Evolutionary conservation across 768 basidiomycete species (phyloP), one percentile per base, ranked within the genome.

Genomic region (Termitomyces sp.): DNA sequence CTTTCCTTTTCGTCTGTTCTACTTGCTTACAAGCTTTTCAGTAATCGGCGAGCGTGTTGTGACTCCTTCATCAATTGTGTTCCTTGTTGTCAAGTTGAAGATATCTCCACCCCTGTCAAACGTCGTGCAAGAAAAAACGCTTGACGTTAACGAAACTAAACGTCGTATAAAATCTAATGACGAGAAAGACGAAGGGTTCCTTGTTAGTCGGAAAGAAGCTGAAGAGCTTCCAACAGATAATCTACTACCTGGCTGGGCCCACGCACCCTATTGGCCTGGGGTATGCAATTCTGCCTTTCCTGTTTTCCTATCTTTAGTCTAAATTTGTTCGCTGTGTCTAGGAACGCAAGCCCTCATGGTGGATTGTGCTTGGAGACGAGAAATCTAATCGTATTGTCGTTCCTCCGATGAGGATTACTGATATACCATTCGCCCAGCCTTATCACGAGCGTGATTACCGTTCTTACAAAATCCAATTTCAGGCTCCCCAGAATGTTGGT

Each of bases 291-390:
- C 41, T 36, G n/a, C 16, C 37, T 42, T 15, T 18, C 46, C 4
- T 24, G n/a, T 12, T 27, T 34, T 39, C 50, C 2, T 24, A 33
- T n/a, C n/a, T 49, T 12, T 4, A 22, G 42, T 61, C 59, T 20
- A 56, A 46, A n/a, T 45, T 46, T 27, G 7, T 27, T 27, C 30
- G 52, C 53, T 58, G 15, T 54, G 39, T 42, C 65, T 55, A 95
- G 92, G 80, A 87, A 57, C 93, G 94, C 59, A 95, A 91, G 72
- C 90, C 95, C 0, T 80, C 84, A 24, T 98, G 93, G 93, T 95
- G 94, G 90, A 77, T 96, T 54, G 81, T 96, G 12, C 83, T 97
- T 22, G 91, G 88, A 0, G 95, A 97, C 67, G 86, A 90, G 60
- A 95, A 94, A 71, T 81, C 84, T 12, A 88, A 90, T 71, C 83